Evolutionary conservation across 2,329 filamentous ascomycete genomes (phyloP).

Genomic region (Fusarium zealandicum): DNA sequence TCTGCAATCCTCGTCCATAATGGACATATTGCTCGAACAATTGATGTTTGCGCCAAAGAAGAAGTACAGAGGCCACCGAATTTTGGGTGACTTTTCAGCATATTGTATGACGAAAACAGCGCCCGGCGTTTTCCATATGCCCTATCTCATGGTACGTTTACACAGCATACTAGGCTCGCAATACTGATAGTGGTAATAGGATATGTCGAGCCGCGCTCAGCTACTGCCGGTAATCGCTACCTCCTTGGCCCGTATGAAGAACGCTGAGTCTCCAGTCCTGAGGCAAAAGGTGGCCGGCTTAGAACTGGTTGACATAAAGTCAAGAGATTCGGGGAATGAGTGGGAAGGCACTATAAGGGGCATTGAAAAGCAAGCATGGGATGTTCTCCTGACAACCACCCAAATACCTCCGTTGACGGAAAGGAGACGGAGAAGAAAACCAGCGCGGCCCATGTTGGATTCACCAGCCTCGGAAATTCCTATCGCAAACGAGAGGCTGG

Average conservation of each 20-base stretch:
- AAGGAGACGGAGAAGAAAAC: constrained; percentile 1
- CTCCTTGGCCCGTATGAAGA: constrained; percentile 44
- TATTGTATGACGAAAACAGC: constrained; percentile 41
- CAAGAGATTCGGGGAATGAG: background rate
- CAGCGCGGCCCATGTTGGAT: background rate
- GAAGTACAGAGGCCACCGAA: constrained; percentile 33
- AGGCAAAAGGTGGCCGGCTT: constrained; percentile 40
- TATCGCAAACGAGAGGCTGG: background rate
- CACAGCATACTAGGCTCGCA: too few relatives aligned
- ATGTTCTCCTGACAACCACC: constrained; percentile 33
- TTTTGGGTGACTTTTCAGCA: constrained; percentile 19
- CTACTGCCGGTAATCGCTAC: constrained; percentile 42
- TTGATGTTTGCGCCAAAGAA: constrained; percentile 39
- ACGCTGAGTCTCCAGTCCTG: constrained; percentile 46
- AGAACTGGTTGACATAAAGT: background rate
- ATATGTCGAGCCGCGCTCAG: constrained; percentile 37
- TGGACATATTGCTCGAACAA: constrained; percentile 37
- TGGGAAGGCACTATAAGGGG: background rate
- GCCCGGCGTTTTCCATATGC: constrained; percentile 48
- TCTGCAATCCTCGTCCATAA: constrained; percentile 11
- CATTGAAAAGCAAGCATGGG: constrained; percentile 36
- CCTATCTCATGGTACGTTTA: constrained; percentile 45
- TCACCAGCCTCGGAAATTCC: background rate
- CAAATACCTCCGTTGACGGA: constrained; percentile 17
- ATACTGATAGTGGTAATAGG: constrained; percentile 31